These are phyloP conservation scores for Volvox carteri DNA, from an alignment of 163 green algal species.

Conservation along the genomic window DNA sequence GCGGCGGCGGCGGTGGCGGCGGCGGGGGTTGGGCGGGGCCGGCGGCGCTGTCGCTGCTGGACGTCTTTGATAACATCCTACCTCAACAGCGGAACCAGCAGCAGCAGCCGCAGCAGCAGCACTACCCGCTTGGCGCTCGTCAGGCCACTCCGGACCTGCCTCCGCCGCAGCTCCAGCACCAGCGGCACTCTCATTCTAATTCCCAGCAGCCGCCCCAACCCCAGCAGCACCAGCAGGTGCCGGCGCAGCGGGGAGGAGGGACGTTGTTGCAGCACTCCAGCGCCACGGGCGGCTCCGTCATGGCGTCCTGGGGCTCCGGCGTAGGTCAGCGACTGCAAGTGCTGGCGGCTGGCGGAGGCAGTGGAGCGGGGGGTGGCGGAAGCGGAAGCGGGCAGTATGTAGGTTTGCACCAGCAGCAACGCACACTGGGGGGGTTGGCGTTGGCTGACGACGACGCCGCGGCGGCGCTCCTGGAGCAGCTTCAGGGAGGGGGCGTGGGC, in stretches of 20 bases:
- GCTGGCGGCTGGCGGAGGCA: background rate
- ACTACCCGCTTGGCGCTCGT: too few relatives aligned
- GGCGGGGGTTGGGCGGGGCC: background rate
- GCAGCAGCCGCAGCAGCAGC: too few relatives aligned
- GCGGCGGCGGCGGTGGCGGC: background rate
- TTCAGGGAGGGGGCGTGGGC: slow-evolving; percentile 1
- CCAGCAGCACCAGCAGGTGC: background rate
- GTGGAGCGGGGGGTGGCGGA: background rate
- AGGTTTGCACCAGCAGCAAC: slow-evolving; percentile 21
- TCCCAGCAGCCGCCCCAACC: background rate
- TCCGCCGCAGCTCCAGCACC: too few relatives aligned
- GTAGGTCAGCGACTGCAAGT: background rate
- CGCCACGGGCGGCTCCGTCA: too few relatives aligned
- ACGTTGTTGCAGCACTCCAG: too few relatives aligned
- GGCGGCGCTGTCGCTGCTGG: background rate
- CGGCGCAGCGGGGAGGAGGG: background rate
- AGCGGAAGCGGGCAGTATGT: background rate
- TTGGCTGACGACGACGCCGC: background rate
- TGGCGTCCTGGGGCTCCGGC: background rate
- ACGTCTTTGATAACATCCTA: background rate
- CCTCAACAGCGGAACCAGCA: background rate
- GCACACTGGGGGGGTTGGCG: background rate
- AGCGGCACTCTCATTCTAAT: too few relatives aligned
- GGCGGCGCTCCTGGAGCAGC: background rate
- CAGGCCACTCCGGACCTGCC: too few relatives aligned